Evolutionary conservation across 2,329 filamentous ascomycete genomes (phyloP), one percentile per base, ranked within the genome.

Genomic region (Xylariales sp.): DNA sequence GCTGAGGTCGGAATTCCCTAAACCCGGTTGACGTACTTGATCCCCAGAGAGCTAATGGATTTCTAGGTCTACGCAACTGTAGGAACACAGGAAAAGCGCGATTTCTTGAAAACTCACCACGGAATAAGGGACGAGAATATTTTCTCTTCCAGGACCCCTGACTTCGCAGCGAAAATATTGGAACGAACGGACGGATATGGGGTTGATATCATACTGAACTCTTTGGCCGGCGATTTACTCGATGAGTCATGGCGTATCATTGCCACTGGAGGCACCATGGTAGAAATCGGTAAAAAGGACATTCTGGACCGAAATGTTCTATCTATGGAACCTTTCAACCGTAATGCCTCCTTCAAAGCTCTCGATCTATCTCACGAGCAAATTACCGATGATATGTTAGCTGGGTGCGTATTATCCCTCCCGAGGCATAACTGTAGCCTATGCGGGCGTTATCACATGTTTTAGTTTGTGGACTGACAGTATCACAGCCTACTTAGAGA

Each of bases 231-330:
- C 14, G 60, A 67, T 9, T n/a, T 69, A 8, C 43, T 69, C 8
- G 43, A 64, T 14, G 68, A 45, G 23, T 57, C 56, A 1, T 62
- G 55, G 55, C 36, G 56, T 10, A 48, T 59, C 9, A 53, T 59
- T 28, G 55, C 55, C 1, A 14, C 5, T 16, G 46, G 56, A 0
- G 59, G 52, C 3, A 63, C 49, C 1, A 56, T 69, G 45, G 43
- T 69, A 5, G 67, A 69, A 30, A 67, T 69, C n/a, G 67, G 67
- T 1, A 66, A 67, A 9, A 69, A 64, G 59, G 67, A 66, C 54
- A 64, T 63, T 3, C 7, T 69, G 1, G 67, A 69, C 5, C 14
- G 50, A 3, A 69, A 66, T n/a, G 36, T 10, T 5, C 23, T 68
- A 5, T 58, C 65, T 12, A 64, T 68, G 65, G 65, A 68, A 14